Percentiles rank a stretch among this genome's conserved stretches.
phyloP scores from a whole-genome alignment of 176 grass and related monocot genomes.

The Triticum timopheevii region DNA sequence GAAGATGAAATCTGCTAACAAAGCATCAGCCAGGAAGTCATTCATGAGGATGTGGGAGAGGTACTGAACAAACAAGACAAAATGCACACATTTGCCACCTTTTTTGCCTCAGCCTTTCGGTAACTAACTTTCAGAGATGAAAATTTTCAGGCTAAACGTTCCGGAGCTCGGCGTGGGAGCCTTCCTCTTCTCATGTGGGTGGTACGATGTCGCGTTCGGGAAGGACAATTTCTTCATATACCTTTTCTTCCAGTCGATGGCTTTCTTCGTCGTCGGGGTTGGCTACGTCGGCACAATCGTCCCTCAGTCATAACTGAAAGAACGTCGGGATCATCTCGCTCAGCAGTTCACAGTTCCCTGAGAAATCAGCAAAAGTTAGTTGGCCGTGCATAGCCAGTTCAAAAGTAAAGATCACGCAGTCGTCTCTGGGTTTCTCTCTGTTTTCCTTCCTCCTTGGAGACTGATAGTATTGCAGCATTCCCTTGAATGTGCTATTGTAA shows the following conservation, averaged over 20 bases:
- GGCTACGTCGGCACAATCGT: conserved; percentile 82
- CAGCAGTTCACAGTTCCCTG: neutral
- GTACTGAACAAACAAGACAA: conserved; percentile 30
- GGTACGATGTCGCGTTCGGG: conserved; percentile 56
- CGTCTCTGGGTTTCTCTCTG: neutral
- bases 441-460: conserved; percentile 22
- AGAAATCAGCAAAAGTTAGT: conserved; percentile 24
- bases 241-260: conserved; percentile 64
- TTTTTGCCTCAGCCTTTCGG: neutral
- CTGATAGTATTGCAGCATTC: conserved; percentile 28
- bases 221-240: conserved; percentile 76
- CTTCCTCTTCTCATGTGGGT: conserved; percentile 69
- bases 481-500: conserved; percentile 39
- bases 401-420: conserved; percentile 42
- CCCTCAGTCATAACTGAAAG: conserved; percentile 43
- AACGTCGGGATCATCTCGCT: neutral
- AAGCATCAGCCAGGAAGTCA: conserved; percentile 41
- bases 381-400: conserved; percentile 43
- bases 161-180: conserved; percentile 53
- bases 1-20: conserved; percentile 51
- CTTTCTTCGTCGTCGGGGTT: conserved; percentile 67
- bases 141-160: conserved; percentile 57
- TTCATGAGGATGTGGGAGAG: conserved; percentile 68
- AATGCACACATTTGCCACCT: neutral
- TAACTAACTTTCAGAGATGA: neutral